These are phyloP conservation scores for Alternaria solani DNA, from an alignment of 2,329 filamentous ascomycete genomes.

Conservation along the genomic window DNA sequence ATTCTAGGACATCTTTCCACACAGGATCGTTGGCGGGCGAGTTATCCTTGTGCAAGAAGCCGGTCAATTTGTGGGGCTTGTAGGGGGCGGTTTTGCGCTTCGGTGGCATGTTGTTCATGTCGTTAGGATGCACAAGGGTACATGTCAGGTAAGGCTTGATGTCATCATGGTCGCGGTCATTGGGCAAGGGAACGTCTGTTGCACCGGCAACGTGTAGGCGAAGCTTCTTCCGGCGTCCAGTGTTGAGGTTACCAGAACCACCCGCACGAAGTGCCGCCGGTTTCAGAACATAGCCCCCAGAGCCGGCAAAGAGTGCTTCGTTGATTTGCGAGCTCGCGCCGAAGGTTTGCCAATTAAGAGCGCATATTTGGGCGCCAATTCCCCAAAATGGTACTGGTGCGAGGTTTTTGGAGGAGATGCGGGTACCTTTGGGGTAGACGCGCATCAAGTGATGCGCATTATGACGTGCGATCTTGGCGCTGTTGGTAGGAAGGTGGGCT, in stretches of 20 bases:
- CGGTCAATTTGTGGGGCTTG: slow-evolving; percentile 66
- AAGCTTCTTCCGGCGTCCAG: slow-evolving; percentile 59
- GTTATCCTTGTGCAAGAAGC: slow-evolving; percentile 66
- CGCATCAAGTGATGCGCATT: slow-evolving; percentile 74
- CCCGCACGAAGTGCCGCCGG: slow-evolving; percentile 66
- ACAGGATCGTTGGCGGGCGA: slow-evolving; percentile 67
- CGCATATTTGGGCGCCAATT: slow-evolving; percentile 72
- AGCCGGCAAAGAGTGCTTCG: slow-evolving; percentile 71
- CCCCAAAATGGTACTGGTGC: slow-evolving; percentile 71
- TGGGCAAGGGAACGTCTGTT: slow-evolving; percentile 65
- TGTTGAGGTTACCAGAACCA: slow-evolving; percentile 61
- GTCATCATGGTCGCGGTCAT: slow-evolving; percentile 56
- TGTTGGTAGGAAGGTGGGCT: slow-evolving; percentile 59
- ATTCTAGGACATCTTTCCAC: slow-evolving; percentile 72
- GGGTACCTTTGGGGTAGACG: slow-evolving; percentile 73
- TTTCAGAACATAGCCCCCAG: slow-evolving; percentile 72
- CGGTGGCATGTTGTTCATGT: slow-evolving; percentile 57
- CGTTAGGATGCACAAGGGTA: slow-evolving; percentile 67
- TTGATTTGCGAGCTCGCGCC: slow-evolving; percentile 72
- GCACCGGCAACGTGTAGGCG: slow-evolving; percentile 69
- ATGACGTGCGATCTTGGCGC: slow-evolving; percentile 63
- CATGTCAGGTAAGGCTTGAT: slow-evolving; percentile 72
- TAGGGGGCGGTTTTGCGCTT: slow-evolving; percentile 71
- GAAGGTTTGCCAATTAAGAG: slow-evolving; percentile 75
- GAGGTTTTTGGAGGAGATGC: slow-evolving; percentile 72